These are phyloP conservation scores for Luffa acutangula DNA, from an alignment of 306 rosid genomes.

Conservation along the genomic window DNA sequence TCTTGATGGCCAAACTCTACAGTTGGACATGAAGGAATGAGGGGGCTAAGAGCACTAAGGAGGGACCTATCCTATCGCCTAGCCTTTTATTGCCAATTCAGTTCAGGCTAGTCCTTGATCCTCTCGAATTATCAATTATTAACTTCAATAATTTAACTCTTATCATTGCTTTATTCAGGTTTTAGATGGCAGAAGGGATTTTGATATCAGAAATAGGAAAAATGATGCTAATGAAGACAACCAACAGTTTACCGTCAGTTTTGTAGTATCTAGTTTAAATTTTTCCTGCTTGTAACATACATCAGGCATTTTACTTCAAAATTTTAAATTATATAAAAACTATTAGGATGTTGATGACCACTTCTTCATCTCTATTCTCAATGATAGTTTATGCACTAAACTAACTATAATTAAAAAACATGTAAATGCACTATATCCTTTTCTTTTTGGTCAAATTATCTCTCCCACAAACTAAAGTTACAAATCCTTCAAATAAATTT, in stretches of 20 bases:
- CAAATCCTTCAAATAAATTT: not conserved
- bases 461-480: not conserved
- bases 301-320: not conserved
- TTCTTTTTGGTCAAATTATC: not conserved
- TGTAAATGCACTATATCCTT: not conserved
- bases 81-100: conserved; percentile 94
- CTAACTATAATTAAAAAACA: not conserved
- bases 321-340: not conserved
- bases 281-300: not conserved
- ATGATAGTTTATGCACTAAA: not conserved
- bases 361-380: not conserved
- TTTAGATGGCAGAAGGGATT: conserved; percentile 81
- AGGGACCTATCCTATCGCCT: conserved; percentile 92
- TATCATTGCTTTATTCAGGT: conserved; percentile 35
- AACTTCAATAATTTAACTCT: not conserved
- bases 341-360: not conserved
- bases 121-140: not conserved
- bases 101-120: conserved; percentile 52
- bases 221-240: conserved; percentile 61
- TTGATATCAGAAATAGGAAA: conserved; percentile 72
- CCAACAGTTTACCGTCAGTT: conserved; percentile 67
- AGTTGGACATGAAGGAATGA: conserved; percentile 72
- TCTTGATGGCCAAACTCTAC: no score
- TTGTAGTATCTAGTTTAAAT: conserved; percentile 10
- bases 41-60: conserved; percentile 81